Evolutionary conservation across 73 alveolate genomes (phyloP), one percentile per base, ranked within the genome.

Genomic region (Uronychia setigera): DNA sequence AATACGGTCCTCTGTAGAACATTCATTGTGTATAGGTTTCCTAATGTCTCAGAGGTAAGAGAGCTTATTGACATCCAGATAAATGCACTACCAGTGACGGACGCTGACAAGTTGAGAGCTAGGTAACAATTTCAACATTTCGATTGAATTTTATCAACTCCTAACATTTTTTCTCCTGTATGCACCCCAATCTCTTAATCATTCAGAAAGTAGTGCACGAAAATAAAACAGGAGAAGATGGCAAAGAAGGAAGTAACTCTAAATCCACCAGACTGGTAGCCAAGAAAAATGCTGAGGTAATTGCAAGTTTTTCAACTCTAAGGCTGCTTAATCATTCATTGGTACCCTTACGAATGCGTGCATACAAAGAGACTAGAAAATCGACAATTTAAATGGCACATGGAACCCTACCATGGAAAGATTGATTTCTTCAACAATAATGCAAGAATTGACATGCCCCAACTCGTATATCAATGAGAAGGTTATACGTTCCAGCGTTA

Each of bases 1-100:
- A 81, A 79, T 32, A 95, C 97, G 27, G 87, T 86, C 33, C 94
- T 96, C 57, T 87, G 93, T 26, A 93, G 94, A 81, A 85, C 94
- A 82, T 97, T 97, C 88, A 90, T 97, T 59, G 99, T 97, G 19
- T 97, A 97, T 87, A 92, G 99, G 88, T 96, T 97, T 86, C 99
- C 99, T 27, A 85, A 87, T 74, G 94, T 97, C 25, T 11, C 67
- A 11, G 67, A 46, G 67, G 67, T 46, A 11, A 19, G 67, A 5
- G 67, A n/a, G n/a, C n/a, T 19, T 11, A 19, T 5, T 11, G 5
- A 46, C 5, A 76, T 81, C 74, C 93, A 93, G 88, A 96, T 96
- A 46, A 96, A 96, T 88, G 97, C 96, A 30, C 83, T 35, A 30
- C 92, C 84, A 30, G 97, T 97, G 25, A 94, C 96, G 14, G 98